Percentiles rank a stretch among this genome's conserved stretches.
Conservation (phyloP, 2,329 filamentous ascomycete genomes). For the Alternaria sp. region DNA sequence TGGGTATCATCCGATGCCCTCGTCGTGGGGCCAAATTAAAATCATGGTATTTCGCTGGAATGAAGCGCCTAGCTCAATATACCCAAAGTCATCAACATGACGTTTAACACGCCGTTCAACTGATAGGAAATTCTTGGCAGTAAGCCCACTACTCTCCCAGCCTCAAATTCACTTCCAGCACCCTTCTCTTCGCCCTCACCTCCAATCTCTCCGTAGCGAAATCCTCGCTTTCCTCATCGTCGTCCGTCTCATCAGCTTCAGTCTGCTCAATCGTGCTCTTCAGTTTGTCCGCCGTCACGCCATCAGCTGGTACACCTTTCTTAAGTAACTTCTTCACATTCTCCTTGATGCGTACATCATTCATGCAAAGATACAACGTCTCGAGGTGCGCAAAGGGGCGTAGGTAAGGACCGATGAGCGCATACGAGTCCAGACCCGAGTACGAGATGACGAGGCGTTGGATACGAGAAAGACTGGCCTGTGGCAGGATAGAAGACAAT, state of each 20-base stretch:
- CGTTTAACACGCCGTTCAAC: neutral
- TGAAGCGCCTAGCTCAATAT: neutral
- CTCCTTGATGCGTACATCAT: conserved; percentile 8
- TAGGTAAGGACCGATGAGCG: conserved; percentile 3
- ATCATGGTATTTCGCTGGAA: no score
- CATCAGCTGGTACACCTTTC: neutral
- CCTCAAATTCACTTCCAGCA: conserved; percentile 13
- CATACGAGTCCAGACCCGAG: conserved; percentile 4
- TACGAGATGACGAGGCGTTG: conserved; percentile 11
- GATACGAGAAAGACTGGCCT: neutral
- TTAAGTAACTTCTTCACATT: neutral
- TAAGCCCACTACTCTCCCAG: conserved; percentile 9
- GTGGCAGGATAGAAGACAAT: neutral
- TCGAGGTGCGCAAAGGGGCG: conserved; percentile 7
- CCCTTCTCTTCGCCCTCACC: conserved; percentile 2
- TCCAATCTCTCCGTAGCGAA: neutral
- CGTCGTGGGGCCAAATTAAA: neutral
- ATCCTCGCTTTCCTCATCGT: conserved; percentile 13
- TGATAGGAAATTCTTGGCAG: no score
- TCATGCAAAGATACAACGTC: conserved; percentile 17
- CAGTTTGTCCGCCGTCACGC: neutral
- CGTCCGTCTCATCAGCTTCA: conserved; percentile 17
- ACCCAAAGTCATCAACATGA: neutral
- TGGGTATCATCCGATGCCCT: neutral
- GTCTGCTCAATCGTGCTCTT: neutral